Conservation (phyloP, 352 stramenopile species). For the Phytopythium sindhum region DNA sequence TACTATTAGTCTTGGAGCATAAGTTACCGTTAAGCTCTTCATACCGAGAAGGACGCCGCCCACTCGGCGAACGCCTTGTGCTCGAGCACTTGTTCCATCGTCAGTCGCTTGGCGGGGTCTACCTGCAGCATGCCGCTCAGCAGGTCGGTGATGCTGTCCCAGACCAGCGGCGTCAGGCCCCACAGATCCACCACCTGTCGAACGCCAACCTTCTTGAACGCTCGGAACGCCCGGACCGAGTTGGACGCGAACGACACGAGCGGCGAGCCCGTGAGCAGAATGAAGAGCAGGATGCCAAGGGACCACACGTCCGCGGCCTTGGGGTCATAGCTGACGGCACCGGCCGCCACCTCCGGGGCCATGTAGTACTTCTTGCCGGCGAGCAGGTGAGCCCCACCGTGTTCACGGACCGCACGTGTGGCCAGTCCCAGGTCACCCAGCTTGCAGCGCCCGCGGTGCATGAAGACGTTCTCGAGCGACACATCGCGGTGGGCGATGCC, state of each 20-base stretch:
- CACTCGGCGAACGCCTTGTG: slow-evolving; percentile 15
- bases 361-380: slow-evolving; percentile 57
- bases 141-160: slow-evolving; percentile 16
- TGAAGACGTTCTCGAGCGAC: slow-evolving; percentile 43
- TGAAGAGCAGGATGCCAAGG: slow-evolving; percentile 34
- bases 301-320: slow-evolving; percentile 37
- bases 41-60: not conserved
- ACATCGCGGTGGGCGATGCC: slow-evolving; percentile 35
- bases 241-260: slow-evolving; percentile 28
- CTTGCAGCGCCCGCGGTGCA: slow-evolving; percentile 33
- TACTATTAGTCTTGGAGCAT: not conserved
- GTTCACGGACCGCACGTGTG: slow-evolving; percentile 25
- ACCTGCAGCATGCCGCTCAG: slow-evolving; percentile 27
- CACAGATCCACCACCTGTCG: slow-evolving; percentile 23
- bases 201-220: slow-evolving; percentile 25
- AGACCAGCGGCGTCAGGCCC: slow-evolving; percentile 21
- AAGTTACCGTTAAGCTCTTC: not conserved
- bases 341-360: slow-evolving; percentile 41
- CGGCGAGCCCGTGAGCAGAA: slow-evolving; percentile 37
- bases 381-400: slow-evolving; percentile 17
- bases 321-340: slow-evolving; percentile 27
- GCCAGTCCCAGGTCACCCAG: slow-evolving; percentile 45
- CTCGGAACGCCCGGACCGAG: slow-evolving; percentile 24
- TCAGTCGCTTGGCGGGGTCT: slow-evolving; percentile 22
- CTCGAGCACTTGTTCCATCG: slow-evolving; percentile 15